Base-by-base conservation (phyloP, 257 asterid genomes). In the Solanum corneliomulleri region DNA sequence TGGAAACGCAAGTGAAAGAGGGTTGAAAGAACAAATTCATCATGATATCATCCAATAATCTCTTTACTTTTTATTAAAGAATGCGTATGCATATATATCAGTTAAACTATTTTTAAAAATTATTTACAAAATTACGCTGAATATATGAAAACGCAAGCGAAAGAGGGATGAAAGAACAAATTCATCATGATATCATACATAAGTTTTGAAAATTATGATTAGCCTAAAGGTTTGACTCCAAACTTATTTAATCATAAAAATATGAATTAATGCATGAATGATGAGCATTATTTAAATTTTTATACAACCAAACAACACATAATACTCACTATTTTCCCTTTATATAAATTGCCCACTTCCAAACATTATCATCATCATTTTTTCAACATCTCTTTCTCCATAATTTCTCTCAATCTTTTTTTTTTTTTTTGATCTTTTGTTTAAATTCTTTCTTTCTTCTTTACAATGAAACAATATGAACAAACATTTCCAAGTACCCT, bases 281-380 rank as follows among this genome's bases (percentile, higher is more conserved):
- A 82, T 68, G 64, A 33, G 7, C 68, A 77, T 77, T 77, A 77
- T 80, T 80, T 37, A 35, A 35, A 21, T 20, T 10, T 31, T 72
- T 47, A 7, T 27, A 47, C 66, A 45, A 5, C 41, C 90, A 89
- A 82, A 88, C 76, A 87, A 68, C 69, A 44, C 90, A 89, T 91
- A 90, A 15, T 93, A 86, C 88, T 91, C 93, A 91, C 70, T 23
- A 88, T 60, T 86, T 89, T 25, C 88, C 91, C 94, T 94, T 92
- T 87, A 66, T 45, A 77, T 77, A 77, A 6, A 77, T 77, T 85
- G 11, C 23, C 82, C 87, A 42, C 87, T 42, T 69, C 74, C 87
- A 44, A 85, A 71, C 87, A 85, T 41, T 27, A 71, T 85, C 87
- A 71, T 71, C 70, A 66, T 64, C 71, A 66, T 75, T 11, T 45